These are phyloP conservation scores for Parietaria judaica DNA, from an alignment of 306 rosid species.

Conservation along the genomic window DNA sequence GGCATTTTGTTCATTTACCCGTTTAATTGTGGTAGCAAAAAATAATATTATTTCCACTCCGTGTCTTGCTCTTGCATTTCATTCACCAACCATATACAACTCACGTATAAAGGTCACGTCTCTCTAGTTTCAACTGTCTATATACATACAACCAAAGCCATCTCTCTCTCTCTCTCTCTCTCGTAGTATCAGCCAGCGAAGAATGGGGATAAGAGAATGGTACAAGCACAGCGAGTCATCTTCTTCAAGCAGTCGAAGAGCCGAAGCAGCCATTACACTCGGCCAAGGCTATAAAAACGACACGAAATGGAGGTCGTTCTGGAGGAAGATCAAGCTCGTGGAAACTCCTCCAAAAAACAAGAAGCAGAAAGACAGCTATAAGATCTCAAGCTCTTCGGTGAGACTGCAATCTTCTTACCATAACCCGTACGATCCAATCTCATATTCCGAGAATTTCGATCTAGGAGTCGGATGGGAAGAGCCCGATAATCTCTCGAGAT, in stretches of 20 bases:
- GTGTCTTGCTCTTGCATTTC: not conserved
- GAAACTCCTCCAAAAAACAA: slow-evolving; percentile 2
- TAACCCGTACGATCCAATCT: slow-evolving; percentile 30
- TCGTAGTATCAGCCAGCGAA: not conserved
- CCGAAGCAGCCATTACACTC: slow-evolving; percentile 21
- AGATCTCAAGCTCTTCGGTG: slow-evolving; percentile 19
- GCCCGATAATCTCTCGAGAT: slow-evolving; percentile 43
- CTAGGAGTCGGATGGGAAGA: slow-evolving; percentile 48
- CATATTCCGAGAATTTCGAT: slow-evolving; percentile 57
- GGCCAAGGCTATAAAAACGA: slow-evolving; percentile 32
- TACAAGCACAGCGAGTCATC: slow-evolving; percentile 9
- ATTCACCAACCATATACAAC: not conserved
- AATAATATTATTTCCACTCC: slow-evolving; percentile 1
- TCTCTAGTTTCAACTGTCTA: not conserved
- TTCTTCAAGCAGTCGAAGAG: slow-evolving; percentile 21
- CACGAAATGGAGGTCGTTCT: slow-evolving; percentile 31
- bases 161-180: slow-evolving; percentile 3
- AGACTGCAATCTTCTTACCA: slow-evolving; percentile 12
- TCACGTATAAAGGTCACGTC: slow-evolving; percentile 16
- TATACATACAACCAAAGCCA: not conserved
- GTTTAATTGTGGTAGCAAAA: not conserved
- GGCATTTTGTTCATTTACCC: no score
- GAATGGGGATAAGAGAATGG: slow-evolving; percentile 47
- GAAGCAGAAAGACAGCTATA: slow-evolving; percentile 9
- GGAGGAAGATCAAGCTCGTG: slow-evolving; percentile 38